phyloP scores from a whole-genome alignment of 805 yeast species.

The Hemisphaericaspora nanyangensis region DNA sequence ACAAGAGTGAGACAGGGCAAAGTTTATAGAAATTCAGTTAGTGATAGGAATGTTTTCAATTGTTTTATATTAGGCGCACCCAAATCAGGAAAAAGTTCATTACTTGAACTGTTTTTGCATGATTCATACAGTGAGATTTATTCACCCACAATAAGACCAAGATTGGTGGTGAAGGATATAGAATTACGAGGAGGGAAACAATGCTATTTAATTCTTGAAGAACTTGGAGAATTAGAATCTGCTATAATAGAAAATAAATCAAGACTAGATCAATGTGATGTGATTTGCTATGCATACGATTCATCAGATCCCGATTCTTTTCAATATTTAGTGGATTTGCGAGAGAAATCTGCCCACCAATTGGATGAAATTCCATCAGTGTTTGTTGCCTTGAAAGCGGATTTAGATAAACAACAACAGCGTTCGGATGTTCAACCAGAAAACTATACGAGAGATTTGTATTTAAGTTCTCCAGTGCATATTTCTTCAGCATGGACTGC shows the following conservation, averaged over 20 bases:
- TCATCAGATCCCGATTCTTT: slow-evolving; percentile 96
- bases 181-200: slow-evolving; percentile 95
- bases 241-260: slow-evolving; percentile 70
- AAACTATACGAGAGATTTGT: slow-evolving; percentile 63
- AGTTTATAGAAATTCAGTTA: slow-evolving; percentile 60
- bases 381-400: slow-evolving; percentile 92
- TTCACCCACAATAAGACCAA: slow-evolving; percentile 78
- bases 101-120: slow-evolving; percentile 70
- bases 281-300: slow-evolving; percentile 84
- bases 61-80: slow-evolving; percentile 86
- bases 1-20: slow-evolving; percentile 62
- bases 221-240: slow-evolving; percentile 80
- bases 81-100: slow-evolving; percentile 81
- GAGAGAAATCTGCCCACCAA: slow-evolving; percentile 53
- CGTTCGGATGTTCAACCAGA: slow-evolving; percentile 85
- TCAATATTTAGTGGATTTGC: slow-evolving; percentile 70
- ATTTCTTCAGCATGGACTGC: slow-evolving; percentile 89
- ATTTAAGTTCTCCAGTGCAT: slow-evolving; percentile 79
- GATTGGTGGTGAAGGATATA: slow-evolving; percentile 84
- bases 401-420: slow-evolving; percentile 92
- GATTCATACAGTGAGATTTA: slow-evolving; percentile 66
- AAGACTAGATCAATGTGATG: slow-evolving; percentile 83
- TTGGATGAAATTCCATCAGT: slow-evolving; percentile 72
- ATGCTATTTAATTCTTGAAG: slow-evolving; percentile 87
- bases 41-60: slow-evolving; percentile 87